Percentiles rank a stretch among this genome's conserved stretches.
Conservation (phyloP, 139 green algal species). For the Chlorella sorokiniana region DNA sequence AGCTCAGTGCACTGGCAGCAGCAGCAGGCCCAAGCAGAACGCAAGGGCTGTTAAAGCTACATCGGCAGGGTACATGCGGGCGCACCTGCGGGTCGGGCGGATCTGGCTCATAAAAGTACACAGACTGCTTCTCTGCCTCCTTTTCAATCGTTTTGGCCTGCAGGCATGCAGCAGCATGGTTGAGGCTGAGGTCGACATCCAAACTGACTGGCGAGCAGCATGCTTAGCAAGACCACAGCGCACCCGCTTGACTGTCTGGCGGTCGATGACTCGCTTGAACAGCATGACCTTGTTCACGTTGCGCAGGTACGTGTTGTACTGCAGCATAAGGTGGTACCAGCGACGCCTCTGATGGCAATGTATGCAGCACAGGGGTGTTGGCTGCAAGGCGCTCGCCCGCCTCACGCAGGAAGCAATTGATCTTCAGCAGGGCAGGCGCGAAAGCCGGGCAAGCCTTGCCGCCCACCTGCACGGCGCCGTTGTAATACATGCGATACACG, state of each 20-base stretch:
- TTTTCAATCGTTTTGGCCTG: background rate
- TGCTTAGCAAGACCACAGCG: no score
- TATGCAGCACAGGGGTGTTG: background rate
- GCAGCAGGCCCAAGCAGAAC: background rate
- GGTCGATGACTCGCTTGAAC: slow-evolving; percentile 22
- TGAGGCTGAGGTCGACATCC: no score
- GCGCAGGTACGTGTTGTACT: slow-evolving; percentile 34
- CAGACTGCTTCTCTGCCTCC: background rate
- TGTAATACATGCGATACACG: slow-evolving; percentile 64
- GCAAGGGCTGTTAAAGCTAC: background rate
- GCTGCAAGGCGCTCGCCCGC: no score
- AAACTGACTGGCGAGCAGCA: no score
- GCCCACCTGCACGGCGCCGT: slow-evolving; percentile 31
- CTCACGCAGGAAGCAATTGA: no score
- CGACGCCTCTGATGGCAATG: background rate
- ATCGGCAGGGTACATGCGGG: background rate
- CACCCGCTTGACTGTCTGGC: slow-evolving; percentile 12
- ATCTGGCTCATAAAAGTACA: slow-evolving; percentile 1
- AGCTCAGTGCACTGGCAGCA: background rate
- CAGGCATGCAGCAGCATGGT: background rate
- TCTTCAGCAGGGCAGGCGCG: background rate
- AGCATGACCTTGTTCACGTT: slow-evolving; percentile 33
- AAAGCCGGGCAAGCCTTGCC: background rate
- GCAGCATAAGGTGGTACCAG: background rate
- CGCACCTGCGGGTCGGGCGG: background rate